Conservation (phyloP, 2,329 filamentous ascomycete species). For the Cladophialophora immunda region DNA sequence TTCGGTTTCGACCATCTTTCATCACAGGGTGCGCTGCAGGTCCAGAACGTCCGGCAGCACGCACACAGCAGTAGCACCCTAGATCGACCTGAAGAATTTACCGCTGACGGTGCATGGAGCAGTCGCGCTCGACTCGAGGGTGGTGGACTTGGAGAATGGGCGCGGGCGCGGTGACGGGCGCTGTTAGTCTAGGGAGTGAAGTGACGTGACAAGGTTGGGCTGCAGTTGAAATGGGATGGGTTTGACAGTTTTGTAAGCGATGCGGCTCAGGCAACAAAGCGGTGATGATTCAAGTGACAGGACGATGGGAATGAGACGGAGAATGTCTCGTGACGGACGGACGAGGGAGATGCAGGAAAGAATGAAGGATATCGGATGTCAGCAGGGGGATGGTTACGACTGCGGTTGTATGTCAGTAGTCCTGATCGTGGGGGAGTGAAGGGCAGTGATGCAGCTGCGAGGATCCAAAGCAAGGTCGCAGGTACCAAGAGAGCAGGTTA, state of each 20-base stretch:
- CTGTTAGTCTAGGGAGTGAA: conserved; percentile 8
- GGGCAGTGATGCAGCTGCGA: conserved; percentile 17
- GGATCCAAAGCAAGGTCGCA: conserved; percentile 6
- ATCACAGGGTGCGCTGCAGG: conserved; percentile 42
- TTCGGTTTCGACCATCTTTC: conserved; percentile 96
- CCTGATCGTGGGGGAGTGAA: conserved; percentile 16
- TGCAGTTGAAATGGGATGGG: conserved; percentile 11
- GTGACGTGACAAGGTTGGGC: conserved; percentile 23
- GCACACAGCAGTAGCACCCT: conserved; percentile 32
- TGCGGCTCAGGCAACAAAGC: conserved; percentile 30
- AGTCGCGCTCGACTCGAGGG: conserved; percentile 19
- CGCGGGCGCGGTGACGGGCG: conserved; percentile 19
- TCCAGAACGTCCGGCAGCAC: conserved; percentile 17
- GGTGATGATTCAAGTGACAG: conserved; percentile 22
- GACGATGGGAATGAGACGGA: conserved; percentile 18
- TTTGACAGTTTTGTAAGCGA: conserved; percentile 32
- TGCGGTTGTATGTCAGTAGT: conserved; percentile 15
- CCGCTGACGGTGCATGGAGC: conserved; percentile 32
- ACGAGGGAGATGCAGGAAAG: conserved; percentile 17
- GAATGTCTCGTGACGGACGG: conserved; percentile 22
- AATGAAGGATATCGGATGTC: conserved; percentile 33
- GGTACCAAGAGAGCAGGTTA: conserved; percentile 22
- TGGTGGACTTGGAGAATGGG: conserved; percentile 3
- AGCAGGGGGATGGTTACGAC: conserved; percentile 28
- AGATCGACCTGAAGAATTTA: conserved; percentile 22